Conservation (phyloP, 139 green algal genomes). For the Micractinium sp. region DNA sequence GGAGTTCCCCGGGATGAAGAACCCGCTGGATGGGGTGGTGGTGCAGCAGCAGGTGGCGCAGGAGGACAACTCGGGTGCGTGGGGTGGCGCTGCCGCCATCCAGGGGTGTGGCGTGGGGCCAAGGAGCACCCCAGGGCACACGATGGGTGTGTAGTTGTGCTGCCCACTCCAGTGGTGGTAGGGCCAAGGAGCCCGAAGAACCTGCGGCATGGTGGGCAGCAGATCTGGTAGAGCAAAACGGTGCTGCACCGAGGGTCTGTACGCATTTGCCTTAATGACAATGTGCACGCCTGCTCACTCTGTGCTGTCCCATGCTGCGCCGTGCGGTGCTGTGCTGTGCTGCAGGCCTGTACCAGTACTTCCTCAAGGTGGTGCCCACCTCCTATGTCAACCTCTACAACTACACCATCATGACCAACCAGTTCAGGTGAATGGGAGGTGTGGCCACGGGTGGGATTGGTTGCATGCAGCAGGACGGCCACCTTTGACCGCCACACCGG, state of each 20-base stretch:
- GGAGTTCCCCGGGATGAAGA: slow-evolving; percentile 82
- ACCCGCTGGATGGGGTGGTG: slow-evolving; percentile 79
- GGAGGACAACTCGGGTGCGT: background rate
- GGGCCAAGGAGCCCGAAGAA: too few species aligned
- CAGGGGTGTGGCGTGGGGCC: too few species aligned
- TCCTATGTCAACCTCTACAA: slow-evolving; percentile 76
- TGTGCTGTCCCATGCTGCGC: too few species aligned
- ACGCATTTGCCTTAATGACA: background rate
- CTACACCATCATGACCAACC: slow-evolving; percentile 84
- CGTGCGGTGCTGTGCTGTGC: background rate
- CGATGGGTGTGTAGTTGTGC: too few species aligned
- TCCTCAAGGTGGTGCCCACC: slow-evolving; percentile 97
- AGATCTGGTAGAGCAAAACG: too few species aligned
- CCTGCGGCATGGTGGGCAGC: too few species aligned
- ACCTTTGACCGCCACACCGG: too few species aligned
- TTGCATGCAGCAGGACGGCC: too few species aligned
- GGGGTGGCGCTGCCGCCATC: background rate
- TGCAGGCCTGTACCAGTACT: slow-evolving; percentile 91
- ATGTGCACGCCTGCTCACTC: background rate
- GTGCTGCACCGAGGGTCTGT: too few species aligned
- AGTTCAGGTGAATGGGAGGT: slow-evolving; percentile 73
- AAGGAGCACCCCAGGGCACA: too few species aligned
- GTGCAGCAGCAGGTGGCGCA: slow-evolving; percentile 19
- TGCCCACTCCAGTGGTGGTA: too few species aligned
- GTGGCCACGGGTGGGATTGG: background rate